phyloP scores from a whole-genome alignment of 192 early-diverging fungal genomes.

The Nowakowskiella sp. region DNA sequence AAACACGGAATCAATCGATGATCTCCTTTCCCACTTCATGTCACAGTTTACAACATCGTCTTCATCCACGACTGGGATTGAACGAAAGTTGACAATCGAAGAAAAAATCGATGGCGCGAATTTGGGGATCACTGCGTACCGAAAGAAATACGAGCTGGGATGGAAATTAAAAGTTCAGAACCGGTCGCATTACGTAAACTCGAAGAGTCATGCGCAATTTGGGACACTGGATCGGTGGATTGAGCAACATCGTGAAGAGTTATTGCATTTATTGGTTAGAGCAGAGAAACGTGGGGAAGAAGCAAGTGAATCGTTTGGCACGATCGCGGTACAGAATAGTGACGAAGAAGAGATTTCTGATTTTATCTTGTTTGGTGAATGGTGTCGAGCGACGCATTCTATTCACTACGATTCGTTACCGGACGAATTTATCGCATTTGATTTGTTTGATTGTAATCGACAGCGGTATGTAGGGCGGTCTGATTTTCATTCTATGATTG shows the following conservation, averaged over 20 bases:
- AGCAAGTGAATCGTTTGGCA: neutral
- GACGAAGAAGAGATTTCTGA: too few relatives aligned
- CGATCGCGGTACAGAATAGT: neutral
- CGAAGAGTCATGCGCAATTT: slow-evolving; percentile 27
- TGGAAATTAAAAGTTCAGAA: slow-evolving; percentile 27
- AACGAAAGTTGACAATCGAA: slow-evolving; percentile 22
- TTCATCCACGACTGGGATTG: neutral
- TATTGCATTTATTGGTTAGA: slow-evolving; percentile 14
- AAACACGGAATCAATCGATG: too few relatives aligned
- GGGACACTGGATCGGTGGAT: slow-evolving; percentile 22
- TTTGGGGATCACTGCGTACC: slow-evolving; percentile 33
- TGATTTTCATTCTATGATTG: slow-evolving; percentile 23
- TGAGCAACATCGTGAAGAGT: slow-evolving; percentile 6
- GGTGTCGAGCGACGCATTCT: slow-evolving; percentile 32
- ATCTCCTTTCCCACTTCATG: too few relatives aligned
- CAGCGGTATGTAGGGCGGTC: neutral
- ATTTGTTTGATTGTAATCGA: slow-evolving; percentile 34
- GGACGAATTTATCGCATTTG: slow-evolving; percentile 31
- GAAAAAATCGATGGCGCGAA: slow-evolving; percentile 48
- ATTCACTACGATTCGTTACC: slow-evolving; percentile 25
- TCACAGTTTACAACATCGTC: too few relatives aligned
- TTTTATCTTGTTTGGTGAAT: slow-evolving; percentile 41
- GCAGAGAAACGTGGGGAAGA: too few relatives aligned
- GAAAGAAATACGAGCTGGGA: slow-evolving; percentile 10
- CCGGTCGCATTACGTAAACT: slow-evolving; percentile 29